Evolutionary conservation across 176 grass and related monocot species (phyloP), one percentile per base, ranked within the genome.

Genomic region (Pontederia crassipes): DNA sequence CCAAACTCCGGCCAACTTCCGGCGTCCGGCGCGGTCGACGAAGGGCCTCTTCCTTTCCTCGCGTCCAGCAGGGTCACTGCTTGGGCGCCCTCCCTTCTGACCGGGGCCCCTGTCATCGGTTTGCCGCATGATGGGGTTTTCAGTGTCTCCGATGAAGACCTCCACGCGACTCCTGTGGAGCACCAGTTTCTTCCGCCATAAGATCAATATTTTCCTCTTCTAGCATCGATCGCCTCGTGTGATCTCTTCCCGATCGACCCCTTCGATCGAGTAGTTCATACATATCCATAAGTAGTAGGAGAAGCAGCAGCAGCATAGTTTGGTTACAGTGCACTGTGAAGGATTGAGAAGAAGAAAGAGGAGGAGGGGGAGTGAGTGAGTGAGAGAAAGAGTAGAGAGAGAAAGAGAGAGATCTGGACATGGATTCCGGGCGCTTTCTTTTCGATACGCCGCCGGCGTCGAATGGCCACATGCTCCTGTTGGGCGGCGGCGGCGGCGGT

Each of bases 151-250:
- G 69, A 95, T 95, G 89, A 89, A 95, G 67, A 86, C 63, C 65
- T 82, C 85, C 53, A 85, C 89, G 45, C 78, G 89, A 47, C 85
- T 95, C 61, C 74, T 95, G 85, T 95, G 89, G 89, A 95, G 89
- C 61, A 95, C 89, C 82, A 95, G 89, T 67, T 95, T 95, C 89
- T 95, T 95, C 75, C 89, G 89, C 62, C 89, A 95, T 49, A 94
- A 94, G 89, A 64, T 65, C 68, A 64, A 54, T 57, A 8, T 68
- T 57, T 79, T 61, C 72, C 71, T 55, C 70, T 94, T 49, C 68
- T 40, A 40, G 32, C 32, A 40, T 40, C 32, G 4, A 40, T 7
- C 32, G 32, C 6, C 32, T 40, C 32, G 4, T 40, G 2, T 7
- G 4, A 40, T 40, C 32, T 40, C 32, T 40, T 40, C 32, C 32